Evolutionary conservation across 352 stramenopile species (phyloP), one percentile per base, ranked within the genome.

Genomic region (Pythium volutum): DNA sequence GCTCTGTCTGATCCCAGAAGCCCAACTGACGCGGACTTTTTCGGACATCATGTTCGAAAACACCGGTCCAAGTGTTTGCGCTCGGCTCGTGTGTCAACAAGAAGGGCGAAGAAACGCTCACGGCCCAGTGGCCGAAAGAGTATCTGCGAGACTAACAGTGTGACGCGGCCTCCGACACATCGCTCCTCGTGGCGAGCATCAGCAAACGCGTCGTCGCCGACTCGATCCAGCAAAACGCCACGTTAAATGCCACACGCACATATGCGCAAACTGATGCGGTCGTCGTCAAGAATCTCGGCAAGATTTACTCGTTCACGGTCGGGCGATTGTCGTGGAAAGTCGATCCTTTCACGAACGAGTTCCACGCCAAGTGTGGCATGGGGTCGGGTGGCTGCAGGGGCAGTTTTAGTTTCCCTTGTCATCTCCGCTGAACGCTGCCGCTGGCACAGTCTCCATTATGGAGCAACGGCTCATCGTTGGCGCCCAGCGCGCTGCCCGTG

Each of bases 251-350:
- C 29, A 33, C 4, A 11, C n/a, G 20, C 12, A 15, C 10, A 20
- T n/a, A 4, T 10, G 15, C 18, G 18, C 41, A 27, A 27, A 26
- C 5, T 12, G 31, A 20, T 18, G 4, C 27, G 49, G 3, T 31
- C 31, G 16, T 26, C 16, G 20, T 45, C 31, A 55, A 42, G 29
- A 55, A 55, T 22, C 16, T 55, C 12, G 31, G 49, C 29, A 55
- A 55, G 20, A n/a, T 55, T 27, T 45, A 55, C 49, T 29, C 31
- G 34, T 42, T 26, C 49, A 55, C 29, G 3, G 14, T 55, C 20
- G 49, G 29, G 2, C 49, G 49, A 12, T 18, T 55, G 4, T 18
- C 23, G n/a, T 55, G 49, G 49, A n/a, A 2, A 27, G 2, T 42
- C 15, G 15, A 45, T 10, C 8, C 43, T 31, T 31, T 55, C 6